A percentile compares a stretch with the other conserved stretches of the same genome.
Evolutionary conservation across 495 filamentous ascomycete species (phyloP).

Genomic region (Talaromyces ruber): DNA sequence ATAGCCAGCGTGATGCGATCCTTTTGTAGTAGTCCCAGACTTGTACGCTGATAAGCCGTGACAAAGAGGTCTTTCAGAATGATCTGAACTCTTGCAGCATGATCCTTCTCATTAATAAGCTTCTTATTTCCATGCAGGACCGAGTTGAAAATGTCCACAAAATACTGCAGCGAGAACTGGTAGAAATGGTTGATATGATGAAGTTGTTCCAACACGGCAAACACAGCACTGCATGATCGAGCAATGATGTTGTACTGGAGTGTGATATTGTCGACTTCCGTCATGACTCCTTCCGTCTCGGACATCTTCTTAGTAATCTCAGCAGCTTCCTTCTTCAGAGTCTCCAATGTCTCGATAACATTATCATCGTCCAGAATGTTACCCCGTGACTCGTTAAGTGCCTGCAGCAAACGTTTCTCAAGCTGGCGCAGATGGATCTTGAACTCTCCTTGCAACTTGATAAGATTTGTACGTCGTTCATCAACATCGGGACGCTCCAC

Average conservation of each 20-base stretch:
- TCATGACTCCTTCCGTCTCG: conserved; percentile 96
- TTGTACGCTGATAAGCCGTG: conserved; percentile 86
- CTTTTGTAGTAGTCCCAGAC: conserved; percentile 85
- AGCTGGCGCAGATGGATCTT: conserved; percentile 91
- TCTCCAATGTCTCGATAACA: conserved; percentile 96
- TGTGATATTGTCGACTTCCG: conserved; percentile 91
- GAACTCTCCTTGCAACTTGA: conserved; percentile 98
- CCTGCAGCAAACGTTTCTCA: conserved; percentile 90
- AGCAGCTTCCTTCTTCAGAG: conserved; percentile 91
- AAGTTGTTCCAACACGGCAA: conserved; percentile 92
- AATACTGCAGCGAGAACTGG: conserved; percentile 97
- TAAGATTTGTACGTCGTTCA: conserved; percentile 86
- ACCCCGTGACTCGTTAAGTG: conserved; percentile 91
- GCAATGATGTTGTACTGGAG: conserved; percentile 88
- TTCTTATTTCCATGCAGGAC: conserved; percentile 78
- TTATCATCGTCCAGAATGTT: conserved; percentile 98
- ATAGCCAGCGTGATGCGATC: conserved; percentile 94
- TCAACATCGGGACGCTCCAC: conserved; percentile 98
- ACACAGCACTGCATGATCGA: conserved; percentile 89
- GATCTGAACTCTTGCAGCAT: conserved; percentile 69
- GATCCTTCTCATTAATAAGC: conserved; percentile 62
- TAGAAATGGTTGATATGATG: conserved; percentile 99
- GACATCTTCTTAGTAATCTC: conserved; percentile 94
- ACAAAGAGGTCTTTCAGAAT: conserved; percentile 87
- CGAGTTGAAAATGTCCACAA: conserved; percentile 91